A percentile compares a stretch with the other conserved stretches of the same genome.
Evolutionary conservation across 1,284 basidiomycete genomes (phyloP).

Genomic region (Thelephora terrestris): DNA sequence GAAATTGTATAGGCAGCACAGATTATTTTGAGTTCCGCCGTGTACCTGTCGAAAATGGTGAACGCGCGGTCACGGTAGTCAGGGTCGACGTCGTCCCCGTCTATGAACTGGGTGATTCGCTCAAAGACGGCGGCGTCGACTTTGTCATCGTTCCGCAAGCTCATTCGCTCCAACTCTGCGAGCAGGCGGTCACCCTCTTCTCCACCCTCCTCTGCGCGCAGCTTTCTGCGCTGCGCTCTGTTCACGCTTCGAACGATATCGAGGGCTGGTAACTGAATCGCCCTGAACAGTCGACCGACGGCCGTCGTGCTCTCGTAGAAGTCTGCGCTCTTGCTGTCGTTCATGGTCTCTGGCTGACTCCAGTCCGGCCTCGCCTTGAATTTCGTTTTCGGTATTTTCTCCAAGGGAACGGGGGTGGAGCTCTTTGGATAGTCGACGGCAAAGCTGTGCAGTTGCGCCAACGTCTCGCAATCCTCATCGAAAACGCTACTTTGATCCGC

Average conservation of each 20-base stretch:
- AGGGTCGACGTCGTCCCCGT: conserved; percentile 12
- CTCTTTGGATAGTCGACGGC: conserved; percentile 62
- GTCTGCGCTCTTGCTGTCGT: conserved; percentile 18
- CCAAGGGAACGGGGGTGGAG: conserved; percentile 42
- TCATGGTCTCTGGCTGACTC: conserved; percentile 50
- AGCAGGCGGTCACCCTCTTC: conserved; percentile 17
- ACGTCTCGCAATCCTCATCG: conserved; percentile 46
- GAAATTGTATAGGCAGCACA: conserved; percentile 40
- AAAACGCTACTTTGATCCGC: conserved; percentile 56
- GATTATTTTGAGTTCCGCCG: conserved; percentile 36
- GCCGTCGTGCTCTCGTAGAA: conserved; percentile 44
- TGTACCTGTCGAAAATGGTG: conserved; percentile 36
- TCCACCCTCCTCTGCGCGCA: conserved; percentile 11
- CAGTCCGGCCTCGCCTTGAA: conserved; percentile 41
- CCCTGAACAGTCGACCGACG: conserved; percentile 48
- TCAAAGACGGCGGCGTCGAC: conserved; percentile 14
- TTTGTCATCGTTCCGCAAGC: conserved; percentile 8
- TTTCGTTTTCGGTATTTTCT: conserved; percentile 37
- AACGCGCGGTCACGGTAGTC: conserved; percentile 12
- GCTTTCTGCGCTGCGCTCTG: conserved; percentile 13
- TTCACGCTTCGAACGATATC: conserved; percentile 12
- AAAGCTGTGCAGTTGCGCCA: conserved; percentile 59
- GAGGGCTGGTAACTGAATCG: conserved; percentile 38
- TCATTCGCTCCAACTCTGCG: conserved; percentile 14
- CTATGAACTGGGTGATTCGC: conserved; percentile 20